phyloP scores from a whole-genome alignment of 2,329 filamentous ascomycete species.

The Coniochaeta pulveracea region DNA sequence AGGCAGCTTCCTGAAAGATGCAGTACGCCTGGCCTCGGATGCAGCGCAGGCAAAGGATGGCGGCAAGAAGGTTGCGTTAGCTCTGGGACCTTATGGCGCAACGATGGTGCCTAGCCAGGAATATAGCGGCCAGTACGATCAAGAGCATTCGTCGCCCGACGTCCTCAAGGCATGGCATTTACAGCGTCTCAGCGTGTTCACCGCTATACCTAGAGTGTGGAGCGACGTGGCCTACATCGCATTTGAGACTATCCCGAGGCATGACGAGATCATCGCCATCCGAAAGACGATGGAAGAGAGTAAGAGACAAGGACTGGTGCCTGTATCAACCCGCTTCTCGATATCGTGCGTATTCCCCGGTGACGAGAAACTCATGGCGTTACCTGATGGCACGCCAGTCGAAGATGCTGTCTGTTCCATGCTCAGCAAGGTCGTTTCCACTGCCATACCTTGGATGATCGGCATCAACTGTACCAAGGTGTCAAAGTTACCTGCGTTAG shows the following conservation, averaged over 20 bases:
- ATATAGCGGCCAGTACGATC: slow-evolving; percentile 51
- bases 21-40: slow-evolving; percentile 25
- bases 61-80: slow-evolving; percentile 40
- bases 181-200: slow-evolving; percentile 40
- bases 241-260: slow-evolving; percentile 54
- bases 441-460: slow-evolving; percentile 42
- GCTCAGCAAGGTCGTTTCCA: slow-evolving; percentile 16
- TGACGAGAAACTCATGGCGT: slow-evolving; percentile 23
- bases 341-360: slow-evolving; percentile 51
- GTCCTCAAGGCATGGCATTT: slow-evolving; percentile 45
- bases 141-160: slow-evolving; percentile 27
- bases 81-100: slow-evolving; percentile 56
- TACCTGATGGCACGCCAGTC: slow-evolving; percentile 45
- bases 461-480: slow-evolving; percentile 62
- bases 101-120: slow-evolving; percentile 55
- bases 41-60: slow-evolving; percentile 14
- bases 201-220: slow-evolving; percentile 22
- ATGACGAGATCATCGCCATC: slow-evolving; percentile 50
- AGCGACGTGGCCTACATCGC: slow-evolving; percentile 42
- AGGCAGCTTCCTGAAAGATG: slow-evolving; percentile 27
- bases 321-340: slow-evolving; percentile 40
- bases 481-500: slow-evolving; percentile 42
- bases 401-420: slow-evolving; percentile 26
- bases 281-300: slow-evolving; percentile 27
- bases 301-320: slow-evolving; percentile 12